These are phyloP conservation scores for Oidium heveae DNA, from an alignment of 2,329 filamentous ascomycete genomes.

Conservation along the genomic window DNA sequence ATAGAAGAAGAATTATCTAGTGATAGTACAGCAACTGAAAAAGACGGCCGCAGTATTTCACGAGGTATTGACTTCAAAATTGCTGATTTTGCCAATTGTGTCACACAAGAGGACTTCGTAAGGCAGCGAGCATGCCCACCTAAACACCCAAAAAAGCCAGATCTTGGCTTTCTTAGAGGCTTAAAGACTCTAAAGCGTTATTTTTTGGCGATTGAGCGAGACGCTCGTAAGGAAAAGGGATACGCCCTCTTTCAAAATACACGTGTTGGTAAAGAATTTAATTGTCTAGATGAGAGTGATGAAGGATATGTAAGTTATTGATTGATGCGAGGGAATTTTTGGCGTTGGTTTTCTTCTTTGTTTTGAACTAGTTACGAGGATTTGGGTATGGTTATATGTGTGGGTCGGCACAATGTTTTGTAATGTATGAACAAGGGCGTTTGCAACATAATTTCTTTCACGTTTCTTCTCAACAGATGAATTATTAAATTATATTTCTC, in stretches of 20 bases:
- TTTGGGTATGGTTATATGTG: no score
- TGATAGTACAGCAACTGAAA: slow-evolving; percentile 16
- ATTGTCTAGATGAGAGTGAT: slow-evolving; percentile 5
- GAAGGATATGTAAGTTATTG: slow-evolving; percentile 11
- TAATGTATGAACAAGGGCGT: no score
- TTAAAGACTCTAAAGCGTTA: slow-evolving; percentile 56
- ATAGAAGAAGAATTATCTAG: slow-evolving; percentile 25
- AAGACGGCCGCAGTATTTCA: slow-evolving; percentile 14
- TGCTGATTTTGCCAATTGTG: slow-evolving; percentile 93
- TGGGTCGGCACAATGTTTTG: no score
- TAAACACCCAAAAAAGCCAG: slow-evolving; percentile 52
- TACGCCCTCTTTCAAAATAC: slow-evolving; percentile 3
- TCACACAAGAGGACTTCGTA: slow-evolving; percentile 57
- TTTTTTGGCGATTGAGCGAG: slow-evolving; percentile 66
- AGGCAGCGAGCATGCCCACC: slow-evolving; percentile 49
- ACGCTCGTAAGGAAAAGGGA: slow-evolving; percentile 25
- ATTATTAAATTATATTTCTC: no score
- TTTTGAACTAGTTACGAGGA: no score
- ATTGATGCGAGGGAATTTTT: not conserved
- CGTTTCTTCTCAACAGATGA: no score
- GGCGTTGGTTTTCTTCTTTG: no score
- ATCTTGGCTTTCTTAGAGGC: slow-evolving; percentile 72
- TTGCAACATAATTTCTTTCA: no score
- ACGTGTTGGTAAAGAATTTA: slow-evolving; percentile 1
- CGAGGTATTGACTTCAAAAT: slow-evolving; percentile 76